phyloP scores from a whole-genome alignment of 2,329 filamentous ascomycete genomes.

The Leptographium procerum region DNA sequence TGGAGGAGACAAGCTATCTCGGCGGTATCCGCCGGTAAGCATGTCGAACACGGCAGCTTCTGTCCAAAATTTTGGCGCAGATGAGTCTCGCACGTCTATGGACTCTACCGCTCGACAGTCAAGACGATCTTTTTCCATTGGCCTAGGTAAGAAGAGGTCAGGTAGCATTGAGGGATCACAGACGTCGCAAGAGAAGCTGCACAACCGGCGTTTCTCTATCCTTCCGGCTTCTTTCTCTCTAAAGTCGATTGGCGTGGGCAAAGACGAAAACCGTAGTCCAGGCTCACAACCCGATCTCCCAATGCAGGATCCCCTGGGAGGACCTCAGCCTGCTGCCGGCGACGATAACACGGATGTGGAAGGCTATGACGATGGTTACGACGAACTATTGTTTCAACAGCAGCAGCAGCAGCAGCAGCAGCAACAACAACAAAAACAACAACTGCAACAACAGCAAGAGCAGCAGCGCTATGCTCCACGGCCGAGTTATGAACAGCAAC shows the following conservation, averaged over 20 bases:
- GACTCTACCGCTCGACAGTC: slow-evolving; percentile 47
- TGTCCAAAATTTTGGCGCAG: background rate
- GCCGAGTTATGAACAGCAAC: background rate
- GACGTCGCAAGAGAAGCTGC: slow-evolving; percentile 40
- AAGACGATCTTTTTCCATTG: slow-evolving; percentile 59
- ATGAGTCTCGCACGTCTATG: slow-evolving; percentile 48
- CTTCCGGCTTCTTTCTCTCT: slow-evolving; percentile 53
- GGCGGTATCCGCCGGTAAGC: slow-evolving; percentile 79
- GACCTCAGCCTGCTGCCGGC: background rate
- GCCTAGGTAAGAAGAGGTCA: slow-evolving; percentile 58
- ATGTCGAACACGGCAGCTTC: slow-evolving; percentile 49
- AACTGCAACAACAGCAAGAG: background rate
- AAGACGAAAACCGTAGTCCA: slow-evolving; percentile 34
- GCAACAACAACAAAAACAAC: slow-evolving; percentile 1
- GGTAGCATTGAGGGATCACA: slow-evolving; percentile 52
- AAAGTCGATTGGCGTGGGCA: slow-evolving; percentile 50
- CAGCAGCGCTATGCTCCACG: background rate
- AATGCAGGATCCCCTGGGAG: slow-evolving; percentile 32
- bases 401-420: slow-evolving; percentile 6
- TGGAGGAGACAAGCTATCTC: slow-evolving; percentile 37
- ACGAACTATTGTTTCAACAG: background rate
- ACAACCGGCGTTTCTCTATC: slow-evolving; percentile 57
- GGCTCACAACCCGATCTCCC: slow-evolving; percentile 42
- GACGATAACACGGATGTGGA: background rate
- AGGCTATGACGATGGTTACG: slow-evolving; percentile 20